Percentiles rank a stretch among this genome's conserved stretches.
Conservation (phyloP, 202 grass and related monocot genomes). For the Tripidium arundinaceum region DNA sequence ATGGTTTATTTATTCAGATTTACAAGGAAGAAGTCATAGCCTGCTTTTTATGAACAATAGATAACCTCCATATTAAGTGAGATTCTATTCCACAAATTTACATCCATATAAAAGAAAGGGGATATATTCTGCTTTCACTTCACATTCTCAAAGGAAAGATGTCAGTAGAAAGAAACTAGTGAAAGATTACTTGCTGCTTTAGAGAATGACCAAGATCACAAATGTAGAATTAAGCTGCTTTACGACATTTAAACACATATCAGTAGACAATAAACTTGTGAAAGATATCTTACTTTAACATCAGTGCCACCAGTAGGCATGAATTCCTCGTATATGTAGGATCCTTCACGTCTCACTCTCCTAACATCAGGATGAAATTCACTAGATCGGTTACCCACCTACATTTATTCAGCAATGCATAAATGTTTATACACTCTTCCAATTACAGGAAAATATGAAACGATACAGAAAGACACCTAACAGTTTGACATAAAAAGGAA, state of each 20-base stretch:
- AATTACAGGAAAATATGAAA: slow-evolving; percentile 18
- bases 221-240: slow-evolving; percentile 1
- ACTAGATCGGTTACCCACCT: slow-evolving; percentile 99
- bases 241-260: background rate
- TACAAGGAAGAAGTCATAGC: background rate
- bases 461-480: slow-evolving; percentile 16
- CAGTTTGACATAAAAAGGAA: background rate
- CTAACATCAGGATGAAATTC: slow-evolving; percentile 97
- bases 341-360: slow-evolving; percentile 93
- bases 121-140: background rate
- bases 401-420: slow-evolving; percentile 34
- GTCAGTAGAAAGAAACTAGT: background rate
- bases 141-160: slow-evolving; percentile 5
- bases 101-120: background rate
- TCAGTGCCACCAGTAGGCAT: slow-evolving; percentile 99
- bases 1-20: slow-evolving; percentile 1
- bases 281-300: slow-evolving; percentile 78
- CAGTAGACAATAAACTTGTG: slow-evolving; percentile 4
- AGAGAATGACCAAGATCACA: background rate
- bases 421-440: slow-evolving; percentile 24
- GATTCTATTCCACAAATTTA: slow-evolving; percentile 19
- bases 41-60: background rate
- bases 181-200: background rate
- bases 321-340: slow-evolving; percentile 99
- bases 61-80: slow-evolving; percentile 8